Evolutionary conservation across 2,329 filamentous ascomycete species (phyloP).

Genomic region (Arthrobotrys sinensis): DNA sequence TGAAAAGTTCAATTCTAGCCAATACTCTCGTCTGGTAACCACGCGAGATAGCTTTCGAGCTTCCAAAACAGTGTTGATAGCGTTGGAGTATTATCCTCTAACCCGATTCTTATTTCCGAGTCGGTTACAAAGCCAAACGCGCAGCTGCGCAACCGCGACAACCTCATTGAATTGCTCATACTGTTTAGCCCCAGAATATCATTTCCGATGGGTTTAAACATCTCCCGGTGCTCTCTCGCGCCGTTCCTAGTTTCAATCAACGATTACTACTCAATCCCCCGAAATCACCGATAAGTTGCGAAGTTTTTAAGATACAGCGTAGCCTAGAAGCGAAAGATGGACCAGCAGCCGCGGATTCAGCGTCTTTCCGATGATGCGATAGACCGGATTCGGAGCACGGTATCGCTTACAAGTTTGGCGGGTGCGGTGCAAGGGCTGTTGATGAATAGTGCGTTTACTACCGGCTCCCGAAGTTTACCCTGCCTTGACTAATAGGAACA

Average conservation of each 20-base stretch:
- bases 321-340: neutral
- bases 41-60: neutral
- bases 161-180: slow-evolving; percentile 25
- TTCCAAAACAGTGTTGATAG: neutral
- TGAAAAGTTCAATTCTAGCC: slow-evolving; percentile 15
- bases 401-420: slow-evolving; percentile 28
- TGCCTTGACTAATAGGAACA: neutral
- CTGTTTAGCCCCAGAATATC: neutral
- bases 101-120: slow-evolving; percentile 9
- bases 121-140: slow-evolving; percentile 21
- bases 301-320: neutral
- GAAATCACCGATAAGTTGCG: neutral
- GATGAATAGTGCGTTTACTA: slow-evolving; percentile 42
- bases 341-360: slow-evolving; percentile 25
- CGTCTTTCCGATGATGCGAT: slow-evolving; percentile 23
- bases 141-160: slow-evolving; percentile 18
- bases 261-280: slow-evolving; percentile 20
- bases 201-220: slow-evolving; percentile 6
- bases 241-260: neutral
- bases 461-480: neutral
- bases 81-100: slow-evolving; percentile 2
- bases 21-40: neutral
- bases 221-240: neutral
- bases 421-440: slow-evolving; percentile 35
- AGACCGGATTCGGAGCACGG: slow-evolving; percentile 35